phyloP scores from a whole-genome alignment of 148 eudicot genomes.

The Vaccinium macrocarpon region DNA sequence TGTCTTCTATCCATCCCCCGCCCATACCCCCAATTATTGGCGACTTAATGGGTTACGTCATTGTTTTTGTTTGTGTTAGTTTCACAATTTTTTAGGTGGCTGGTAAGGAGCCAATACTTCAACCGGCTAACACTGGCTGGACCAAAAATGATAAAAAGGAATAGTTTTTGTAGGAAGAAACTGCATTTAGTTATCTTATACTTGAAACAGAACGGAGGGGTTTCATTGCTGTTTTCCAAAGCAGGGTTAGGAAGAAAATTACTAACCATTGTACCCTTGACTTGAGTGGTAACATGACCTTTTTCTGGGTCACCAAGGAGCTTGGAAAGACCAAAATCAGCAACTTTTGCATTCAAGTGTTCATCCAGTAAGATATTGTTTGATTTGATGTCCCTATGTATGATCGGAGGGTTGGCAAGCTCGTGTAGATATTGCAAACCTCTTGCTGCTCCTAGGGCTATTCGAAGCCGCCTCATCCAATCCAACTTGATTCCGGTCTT shows the following conservation, averaged over 20 bases:
- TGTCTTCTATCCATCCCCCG: no score
- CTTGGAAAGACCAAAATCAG: constrained; percentile 58
- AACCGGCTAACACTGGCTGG: neutral
- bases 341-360: constrained; percentile 48
- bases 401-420: constrained; percentile 56
- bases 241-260: constrained; percentile 9
- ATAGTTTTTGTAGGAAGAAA: neutral
- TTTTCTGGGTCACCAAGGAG: constrained; percentile 29
- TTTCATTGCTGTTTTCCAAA: neutral
- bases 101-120: neutral
- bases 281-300: constrained; percentile 48
- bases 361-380: constrained; percentile 50
- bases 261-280: constrained; percentile 60
- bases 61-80: no score
- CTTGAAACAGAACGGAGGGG: neutral
- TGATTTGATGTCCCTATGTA: constrained; percentile 60
- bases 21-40: no score
- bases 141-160: neutral
- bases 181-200: neutral
- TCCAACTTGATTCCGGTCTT: constrained; percentile 49
- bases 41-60: no score
- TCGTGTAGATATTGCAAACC: constrained; percentile 56
- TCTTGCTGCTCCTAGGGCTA: constrained; percentile 54
- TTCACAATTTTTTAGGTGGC: neutral
- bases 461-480: constrained; percentile 47